Conservation (phyloP, 305 asterid genomes). For the Solanum hybrid region DNA sequence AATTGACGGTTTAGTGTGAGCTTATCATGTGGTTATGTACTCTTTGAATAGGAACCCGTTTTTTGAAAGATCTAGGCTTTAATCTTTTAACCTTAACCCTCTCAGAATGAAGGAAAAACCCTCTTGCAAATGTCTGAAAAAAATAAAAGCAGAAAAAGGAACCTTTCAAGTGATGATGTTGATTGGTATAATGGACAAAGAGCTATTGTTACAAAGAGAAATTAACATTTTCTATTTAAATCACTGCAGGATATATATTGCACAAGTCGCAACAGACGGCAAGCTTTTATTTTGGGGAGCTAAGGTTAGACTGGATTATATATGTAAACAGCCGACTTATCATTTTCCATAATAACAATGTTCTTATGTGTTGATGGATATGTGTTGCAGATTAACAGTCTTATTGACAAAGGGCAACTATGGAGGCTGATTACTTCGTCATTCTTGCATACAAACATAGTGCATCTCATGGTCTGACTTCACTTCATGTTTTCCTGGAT, state of each 20-base stretch:
- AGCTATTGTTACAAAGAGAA: background rate
- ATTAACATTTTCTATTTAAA: constrained; percentile 10
- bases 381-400: constrained; percentile 62
- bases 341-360: constrained; percentile 2
- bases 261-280: constrained; percentile 59
- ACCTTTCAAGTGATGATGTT: background rate
- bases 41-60: background rate
- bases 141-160: background rate
- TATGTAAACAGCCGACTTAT: background rate
- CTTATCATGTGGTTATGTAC: background rate
- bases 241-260: constrained; percentile 45
- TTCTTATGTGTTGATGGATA: background rate
- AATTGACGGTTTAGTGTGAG: background rate
- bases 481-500: constrained; percentile 8
- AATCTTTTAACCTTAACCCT: background rate
- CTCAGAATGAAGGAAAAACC: background rate
- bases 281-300: constrained; percentile 55
- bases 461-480: constrained; percentile 69
- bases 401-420: constrained; percentile 66
- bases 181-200: background rate
- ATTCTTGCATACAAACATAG: constrained; percentile 75
- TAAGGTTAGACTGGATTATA: constrained; percentile 30
- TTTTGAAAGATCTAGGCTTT: background rate
- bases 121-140: background rate
- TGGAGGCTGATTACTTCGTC: constrained; percentile 88